A percentile compares a stretch with the other conserved stretches of the same genome.
Evolutionary conservation across 208 protist species (phyloP).

Genomic region (Trypanosoma mega): DNA sequence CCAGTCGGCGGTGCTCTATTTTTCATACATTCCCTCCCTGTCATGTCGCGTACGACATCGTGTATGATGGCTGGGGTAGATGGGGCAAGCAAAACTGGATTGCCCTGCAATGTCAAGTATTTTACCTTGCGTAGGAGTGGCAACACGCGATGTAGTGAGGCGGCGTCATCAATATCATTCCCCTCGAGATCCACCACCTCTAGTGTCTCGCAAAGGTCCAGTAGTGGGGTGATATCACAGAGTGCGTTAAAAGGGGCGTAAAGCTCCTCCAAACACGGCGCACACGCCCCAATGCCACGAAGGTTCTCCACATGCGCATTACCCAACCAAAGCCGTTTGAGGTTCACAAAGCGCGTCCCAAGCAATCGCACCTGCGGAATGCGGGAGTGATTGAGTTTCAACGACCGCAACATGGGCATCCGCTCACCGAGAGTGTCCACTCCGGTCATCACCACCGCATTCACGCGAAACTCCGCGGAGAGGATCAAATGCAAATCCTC

Average conservation of each 20-base stretch:
- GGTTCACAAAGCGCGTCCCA: constrained; percentile 49
- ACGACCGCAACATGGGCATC: constrained; percentile 56
- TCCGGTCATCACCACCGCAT: constrained; percentile 52
- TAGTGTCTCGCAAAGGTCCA: constrained; percentile 63
- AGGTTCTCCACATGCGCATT: constrained; percentile 66
- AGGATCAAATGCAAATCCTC: constrained; percentile 73
- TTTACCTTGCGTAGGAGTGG: constrained; percentile 42
- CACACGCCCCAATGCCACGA: constrained; percentile 61
- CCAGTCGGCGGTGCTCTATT: too few species aligned
- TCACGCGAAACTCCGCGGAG: constrained; percentile 60
- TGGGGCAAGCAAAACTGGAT: constrained; percentile 39
- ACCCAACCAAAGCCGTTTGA: constrained; percentile 80
- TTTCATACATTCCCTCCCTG: neutral
- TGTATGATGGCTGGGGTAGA: neutral
- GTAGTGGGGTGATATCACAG: constrained; percentile 49
- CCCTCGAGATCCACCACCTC: constrained; percentile 87
- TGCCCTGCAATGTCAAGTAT: constrained; percentile 64
- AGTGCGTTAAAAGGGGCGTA: constrained; percentile 88
- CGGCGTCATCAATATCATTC: constrained; percentile 58
- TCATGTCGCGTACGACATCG: neutral
- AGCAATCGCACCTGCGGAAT: constrained; percentile 71
- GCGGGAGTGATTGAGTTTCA: constrained; percentile 65
- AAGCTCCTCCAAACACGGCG: constrained; percentile 66
- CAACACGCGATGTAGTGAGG: constrained; percentile 33
- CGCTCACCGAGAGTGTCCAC: constrained; percentile 51